Percentiles rank a stretch among this genome's conserved stretches.
phyloP scores from a whole-genome alignment of 2,329 filamentous ascomycete genomes.

The Phialophora verrucosa region DNA sequence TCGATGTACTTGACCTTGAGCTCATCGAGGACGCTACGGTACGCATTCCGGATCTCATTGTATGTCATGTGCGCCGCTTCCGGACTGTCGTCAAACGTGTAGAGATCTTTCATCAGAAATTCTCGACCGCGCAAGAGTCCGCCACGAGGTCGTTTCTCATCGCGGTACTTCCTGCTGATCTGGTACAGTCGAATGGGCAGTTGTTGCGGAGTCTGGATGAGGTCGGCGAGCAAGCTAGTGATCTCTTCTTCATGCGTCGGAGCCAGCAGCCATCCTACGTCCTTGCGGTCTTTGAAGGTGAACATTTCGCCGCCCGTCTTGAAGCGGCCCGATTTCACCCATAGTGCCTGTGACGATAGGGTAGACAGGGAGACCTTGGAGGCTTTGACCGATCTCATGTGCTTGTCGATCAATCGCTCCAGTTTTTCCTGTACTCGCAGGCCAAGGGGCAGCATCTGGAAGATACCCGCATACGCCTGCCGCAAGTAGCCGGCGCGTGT shows the following conservation, averaged over 20 bases:
- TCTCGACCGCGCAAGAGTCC: constrained; percentile 87
- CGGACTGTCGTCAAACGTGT: constrained; percentile 81
- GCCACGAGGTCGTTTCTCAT: constrained; percentile 86
- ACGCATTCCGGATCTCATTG: constrained; percentile 72
- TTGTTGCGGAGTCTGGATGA: constrained; percentile 81
- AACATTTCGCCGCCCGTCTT: constrained; percentile 74
- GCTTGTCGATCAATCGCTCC: constrained; percentile 80
- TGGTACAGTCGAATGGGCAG: constrained; percentile 89
- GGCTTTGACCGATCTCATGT: constrained; percentile 79
- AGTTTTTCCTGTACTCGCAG: constrained; percentile 87
- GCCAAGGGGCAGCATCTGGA: constrained; percentile 88
- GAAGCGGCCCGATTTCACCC: constrained; percentile 83
- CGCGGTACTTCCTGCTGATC: constrained; percentile 91
- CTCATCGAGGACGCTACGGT: constrained; percentile 78
- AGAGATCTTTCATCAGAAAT: constrained; percentile 98
- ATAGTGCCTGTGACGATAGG: constrained; percentile 82
- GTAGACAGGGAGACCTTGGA: constrained; percentile 83
- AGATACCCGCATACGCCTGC: constrained; percentile 86
- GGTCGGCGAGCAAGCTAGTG: constrained; percentile 74
- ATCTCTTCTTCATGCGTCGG: constrained; percentile 98
- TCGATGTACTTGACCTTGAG: constrained; percentile 82
- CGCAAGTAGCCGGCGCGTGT: constrained; percentile 72
- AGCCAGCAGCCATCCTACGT: constrained; percentile 74
- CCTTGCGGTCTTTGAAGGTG: constrained; percentile 77
- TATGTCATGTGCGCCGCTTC: constrained; percentile 81